Base-by-base conservation (phyloP, 2,329 filamentous ascomycete genomes). In the Stagonosporopsis tanaceti region DNA sequence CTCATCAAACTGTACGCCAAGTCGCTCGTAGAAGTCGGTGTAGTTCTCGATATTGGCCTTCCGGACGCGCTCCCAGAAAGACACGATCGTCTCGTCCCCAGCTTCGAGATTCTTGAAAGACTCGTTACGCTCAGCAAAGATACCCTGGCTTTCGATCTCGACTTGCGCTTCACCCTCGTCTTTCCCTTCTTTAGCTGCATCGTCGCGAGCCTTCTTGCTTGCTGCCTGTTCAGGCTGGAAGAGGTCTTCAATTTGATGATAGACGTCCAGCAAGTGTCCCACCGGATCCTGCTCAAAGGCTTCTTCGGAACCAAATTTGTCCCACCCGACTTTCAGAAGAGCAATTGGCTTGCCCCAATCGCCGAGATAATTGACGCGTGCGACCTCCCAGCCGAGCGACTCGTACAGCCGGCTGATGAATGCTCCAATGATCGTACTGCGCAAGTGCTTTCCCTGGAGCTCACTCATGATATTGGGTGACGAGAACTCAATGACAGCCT, bases 391-490 rank as follows among this genome's bases (percentile, higher is more conserved):
- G 12, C 86, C 87, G 53, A 83, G 81, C 9, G 68, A 76, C 57
- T 86, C 80, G 66, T 89, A 85, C 0, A 89, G 65, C 57, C 86
- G 87, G 44, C 85, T 79, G 7, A 89, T 71, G 66, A 86, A 88
- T 14, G 82, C 84, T 17, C 87, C 87, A 42, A 89, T 83, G 44
- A 90, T 87, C 20, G 87, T 90, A 64, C 86, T 89, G 59, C 87
- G 83, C 40, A 90, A 77, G 76, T 90, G 87, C 6, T 84, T 85
- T 22, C 84, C 86, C 63, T 89, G 84, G 68, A 90, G 89, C 15
- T 87, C 89, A 73, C 89, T 90, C 28, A 88, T 87, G 53, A 92
- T 90, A 69, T 92, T 92, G 28, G 89, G 89, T 0, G 88, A 91
- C 1, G 88, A 90, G 68, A 91, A 91, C 66, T 92, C 89, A 62